These are phyloP conservation scores for Saccharomycopsis guyanensis DNA, from an alignment of 805 yeast species.

Conservation along the genomic window DNA sequence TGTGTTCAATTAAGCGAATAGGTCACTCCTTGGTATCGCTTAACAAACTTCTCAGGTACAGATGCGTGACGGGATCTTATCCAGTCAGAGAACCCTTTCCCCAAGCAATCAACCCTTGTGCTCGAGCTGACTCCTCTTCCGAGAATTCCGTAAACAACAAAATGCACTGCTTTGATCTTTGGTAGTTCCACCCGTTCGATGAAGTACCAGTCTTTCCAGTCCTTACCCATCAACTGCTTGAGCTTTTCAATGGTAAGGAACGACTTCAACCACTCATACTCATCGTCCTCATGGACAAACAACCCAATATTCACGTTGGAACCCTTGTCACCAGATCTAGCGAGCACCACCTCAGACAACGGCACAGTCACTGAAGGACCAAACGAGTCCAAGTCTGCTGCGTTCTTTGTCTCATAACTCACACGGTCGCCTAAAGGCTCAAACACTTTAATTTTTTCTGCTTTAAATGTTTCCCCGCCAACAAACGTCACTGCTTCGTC, in stretches of 20 bases:
- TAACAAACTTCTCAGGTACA: slow-evolving; percentile 18
- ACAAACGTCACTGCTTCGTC: slow-evolving; percentile 18
- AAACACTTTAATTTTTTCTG: slow-evolving; percentile 10
- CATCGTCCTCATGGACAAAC: slow-evolving; percentile 22
- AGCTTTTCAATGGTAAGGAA: slow-evolving; percentile 15
- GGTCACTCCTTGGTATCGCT: slow-evolving; percentile 12
- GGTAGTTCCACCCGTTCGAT: slow-evolving; percentile 23
- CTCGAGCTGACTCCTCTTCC: slow-evolving; percentile 23
- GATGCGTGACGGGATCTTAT: slow-evolving; percentile 12
- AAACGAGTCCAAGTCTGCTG: slow-evolving; percentile 13
- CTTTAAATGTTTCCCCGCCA: slow-evolving; percentile 3
- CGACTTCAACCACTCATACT: slow-evolving; percentile 21
- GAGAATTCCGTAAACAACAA: slow-evolving; percentile 22
- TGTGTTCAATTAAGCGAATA: not conserved
- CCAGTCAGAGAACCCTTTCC: slow-evolving; percentile 22
- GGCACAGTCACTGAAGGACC: slow-evolving; percentile 20
- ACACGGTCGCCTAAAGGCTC: slow-evolving; percentile 4
- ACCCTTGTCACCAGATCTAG: slow-evolving; percentile 23
- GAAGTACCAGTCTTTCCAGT: slow-evolving; percentile 19
- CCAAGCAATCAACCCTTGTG: slow-evolving; percentile 20
- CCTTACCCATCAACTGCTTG: slow-evolving; percentile 20
- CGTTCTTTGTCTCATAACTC: slow-evolving; percentile 17
- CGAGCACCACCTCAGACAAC: slow-evolving; percentile 19
- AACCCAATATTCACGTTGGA: slow-evolving; percentile 21
- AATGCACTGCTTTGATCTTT: slow-evolving; percentile 22